Evolutionary conservation across 495 filamentous ascomycete species (phyloP).

Genomic region (Penicillium bovifimosum): DNA sequence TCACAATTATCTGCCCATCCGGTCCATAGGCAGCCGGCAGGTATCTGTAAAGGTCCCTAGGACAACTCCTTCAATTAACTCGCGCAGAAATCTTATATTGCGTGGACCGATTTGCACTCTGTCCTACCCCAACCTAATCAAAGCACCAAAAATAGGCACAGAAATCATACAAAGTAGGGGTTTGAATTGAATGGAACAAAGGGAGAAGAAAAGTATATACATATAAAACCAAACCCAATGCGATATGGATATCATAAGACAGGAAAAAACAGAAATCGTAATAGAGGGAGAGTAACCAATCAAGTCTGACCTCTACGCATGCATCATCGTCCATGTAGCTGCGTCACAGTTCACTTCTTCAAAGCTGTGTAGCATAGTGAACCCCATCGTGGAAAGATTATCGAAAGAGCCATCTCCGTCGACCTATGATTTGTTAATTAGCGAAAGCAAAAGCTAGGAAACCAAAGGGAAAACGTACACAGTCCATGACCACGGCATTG

Average conservation of each 20-base stretch:
- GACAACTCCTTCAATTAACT: too few species aligned
- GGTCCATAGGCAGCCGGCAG: too few species aligned
- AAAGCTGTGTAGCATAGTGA: slow-evolving; percentile 66
- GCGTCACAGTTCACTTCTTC: slow-evolving; percentile 77
- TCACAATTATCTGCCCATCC: too few species aligned
- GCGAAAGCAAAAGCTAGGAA: background rate
- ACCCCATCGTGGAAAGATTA: slow-evolving; percentile 68
- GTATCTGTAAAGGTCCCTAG: too few species aligned
- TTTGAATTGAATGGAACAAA: too few species aligned
- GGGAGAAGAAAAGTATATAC: background rate
- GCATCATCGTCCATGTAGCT: slow-evolving; percentile 59
- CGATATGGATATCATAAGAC: slow-evolving; percentile 31
- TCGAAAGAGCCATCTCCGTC: slow-evolving; percentile 67
- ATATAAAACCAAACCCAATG: slow-evolving; percentile 12
- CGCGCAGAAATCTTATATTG: too few species aligned
- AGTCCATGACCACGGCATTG: slow-evolving; percentile 65
- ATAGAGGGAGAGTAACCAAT: slow-evolving; percentile 7
- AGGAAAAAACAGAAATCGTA: background rate
- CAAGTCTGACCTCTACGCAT: slow-evolving; percentile 19
- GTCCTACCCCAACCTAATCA: too few species aligned
- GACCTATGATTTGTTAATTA: slow-evolving; percentile 45
- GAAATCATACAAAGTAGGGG: too few species aligned
- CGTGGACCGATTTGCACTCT: too few species aligned
- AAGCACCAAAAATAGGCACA: too few species aligned
- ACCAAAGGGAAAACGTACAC: slow-evolving; percentile 47